A percentile compares a stretch with the other conserved stretches of the same genome.
These are phyloP conservation scores for Beta lomatogona DNA, from an alignment of 179 eudicot species.

Conservation along the genomic window DNA sequence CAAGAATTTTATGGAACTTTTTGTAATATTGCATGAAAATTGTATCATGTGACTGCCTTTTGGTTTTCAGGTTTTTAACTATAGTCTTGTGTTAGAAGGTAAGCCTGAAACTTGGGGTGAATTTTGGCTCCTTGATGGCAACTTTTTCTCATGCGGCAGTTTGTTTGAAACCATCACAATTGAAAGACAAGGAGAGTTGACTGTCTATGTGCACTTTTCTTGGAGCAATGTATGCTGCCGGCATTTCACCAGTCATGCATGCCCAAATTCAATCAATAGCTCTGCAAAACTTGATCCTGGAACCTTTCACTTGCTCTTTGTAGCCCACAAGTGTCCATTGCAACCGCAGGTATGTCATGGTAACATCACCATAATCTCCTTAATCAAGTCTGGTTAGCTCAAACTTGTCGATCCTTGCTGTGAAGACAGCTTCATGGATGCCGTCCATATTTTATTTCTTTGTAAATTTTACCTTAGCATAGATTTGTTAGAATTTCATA, in stretches of 20 bases:
- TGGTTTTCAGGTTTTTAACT: slow-evolving; percentile 62
- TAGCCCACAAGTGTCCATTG: slow-evolving; percentile 71
- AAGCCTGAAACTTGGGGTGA: slow-evolving; percentile 40
- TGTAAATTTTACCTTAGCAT: background rate
- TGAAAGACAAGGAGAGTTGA: slow-evolving; percentile 34
- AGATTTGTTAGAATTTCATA: background rate
- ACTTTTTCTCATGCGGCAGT: slow-evolving; percentile 60
- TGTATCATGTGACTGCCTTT: slow-evolving; percentile 12
- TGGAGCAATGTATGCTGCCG: slow-evolving; percentile 42
- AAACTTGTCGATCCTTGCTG: background rate
- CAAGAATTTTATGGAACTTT: background rate
- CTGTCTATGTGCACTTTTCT: slow-evolving; percentile 48
- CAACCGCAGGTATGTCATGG: slow-evolving; percentile 58
- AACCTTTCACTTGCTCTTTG: slow-evolving; percentile 61
- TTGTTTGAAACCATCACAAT: slow-evolving; percentile 43
- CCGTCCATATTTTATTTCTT: background rate
- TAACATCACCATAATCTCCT: background rate
- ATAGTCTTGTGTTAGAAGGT: slow-evolving; percentile 70
- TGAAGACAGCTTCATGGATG: slow-evolving; percentile 1
- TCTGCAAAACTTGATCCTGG: slow-evolving; percentile 55
- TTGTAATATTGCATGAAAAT: background rate
- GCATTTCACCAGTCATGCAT: slow-evolving; percentile 27
- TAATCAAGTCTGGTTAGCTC: slow-evolving; percentile 1
- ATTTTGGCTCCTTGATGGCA: slow-evolving; percentile 35
- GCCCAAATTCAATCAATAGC: slow-evolving; percentile 23